Evolutionary conservation across 257 asterid genomes (phyloP), one percentile per base, ranked within the genome.

Genomic region (Solanum tacnaense): DNA sequence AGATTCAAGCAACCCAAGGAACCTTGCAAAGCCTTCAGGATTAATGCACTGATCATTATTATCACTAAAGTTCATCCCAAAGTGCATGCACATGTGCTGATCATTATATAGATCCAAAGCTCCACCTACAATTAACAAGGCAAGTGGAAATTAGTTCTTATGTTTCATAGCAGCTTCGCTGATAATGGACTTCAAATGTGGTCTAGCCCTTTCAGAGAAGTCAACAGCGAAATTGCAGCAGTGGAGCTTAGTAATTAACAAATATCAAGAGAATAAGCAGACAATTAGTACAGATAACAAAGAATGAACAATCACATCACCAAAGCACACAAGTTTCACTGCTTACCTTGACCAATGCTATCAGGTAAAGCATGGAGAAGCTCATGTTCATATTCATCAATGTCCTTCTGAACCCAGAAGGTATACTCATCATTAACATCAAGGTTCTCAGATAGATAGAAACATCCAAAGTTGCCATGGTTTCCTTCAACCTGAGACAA

Each of bases 371-470:
- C 98, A 81, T 93, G 93, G 86, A 89, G 90, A 34, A 78, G 88
- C 81, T 90, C 95, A 83, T 90, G 85, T 29, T 71, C 89, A 81
- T 92, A 84, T 83, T 91, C 95, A 82, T 90, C 91, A 56, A 91
- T 93, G 89, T 95, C 95, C 87, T 93, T 93, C 88, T 93, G 96
- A 85, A 94, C 88, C 99, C 98, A 93, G 88, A 93, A 94, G 85
- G 98, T 92, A 92, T 94, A 93, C 70, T 95, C 98, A 91, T 96
- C 98, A 89, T 94, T 92, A 89, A 95, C 98, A 88, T 96, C 92
- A 65, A 97, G 98, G 94, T 94, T 95, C 91, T 97, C 99, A 73
- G 98, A 93, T 85, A 97, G 91, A 92, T 97, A 97, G 92, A 95
- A 95, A 92, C 95, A 94, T 87, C 94, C 95, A 82, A 89, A 92